Conservation (phyloP, 768 basidiomycete species). For the Peribolospora kevripleyi region DNA sequence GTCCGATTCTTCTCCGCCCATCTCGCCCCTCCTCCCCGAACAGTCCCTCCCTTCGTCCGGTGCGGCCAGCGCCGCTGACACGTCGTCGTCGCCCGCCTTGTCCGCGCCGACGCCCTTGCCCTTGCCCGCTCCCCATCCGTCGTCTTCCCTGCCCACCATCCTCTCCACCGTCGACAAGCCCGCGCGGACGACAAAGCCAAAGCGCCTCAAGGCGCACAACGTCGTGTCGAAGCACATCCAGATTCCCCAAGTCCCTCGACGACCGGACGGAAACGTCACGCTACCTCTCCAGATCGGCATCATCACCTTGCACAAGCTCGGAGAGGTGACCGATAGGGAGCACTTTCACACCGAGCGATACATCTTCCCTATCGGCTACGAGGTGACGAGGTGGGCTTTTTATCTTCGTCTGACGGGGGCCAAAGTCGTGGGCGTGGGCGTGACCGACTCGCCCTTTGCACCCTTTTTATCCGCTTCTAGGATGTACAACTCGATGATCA, state of each 20-base stretch:
- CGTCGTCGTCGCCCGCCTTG: neutral
- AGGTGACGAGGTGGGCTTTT: slow-evolving; percentile 40
- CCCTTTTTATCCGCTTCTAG: slow-evolving; percentile 19
- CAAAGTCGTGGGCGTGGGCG: neutral
- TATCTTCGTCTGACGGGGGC: neutral
- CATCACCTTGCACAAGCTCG: slow-evolving; percentile 54
- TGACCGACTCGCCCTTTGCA: neutral
- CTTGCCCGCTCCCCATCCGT: slow-evolving; percentile 6
- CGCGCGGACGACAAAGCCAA: slow-evolving; percentile 37
- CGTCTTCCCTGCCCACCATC: slow-evolving; percentile 6
- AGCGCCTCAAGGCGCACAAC: slow-evolving; percentile 54
- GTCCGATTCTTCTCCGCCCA: too few relatives aligned
- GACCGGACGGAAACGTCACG: slow-evolving; percentile 35
- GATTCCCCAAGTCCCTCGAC: slow-evolving; percentile 55
- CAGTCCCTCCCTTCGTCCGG: too few relatives aligned
- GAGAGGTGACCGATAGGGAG: slow-evolving; percentile 53
- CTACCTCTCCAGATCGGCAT: slow-evolving; percentile 63
- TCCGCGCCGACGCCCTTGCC: slow-evolving; percentile 4
- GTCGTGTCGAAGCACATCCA: slow-evolving; percentile 28
- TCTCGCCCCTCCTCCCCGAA: too few relatives aligned
- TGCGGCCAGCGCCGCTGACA: too few relatives aligned
- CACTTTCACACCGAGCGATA: slow-evolving; percentile 72
- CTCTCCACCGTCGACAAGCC: slow-evolving; percentile 10
- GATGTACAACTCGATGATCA: slow-evolving; percentile 51
- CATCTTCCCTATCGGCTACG: slow-evolving; percentile 69